phyloP scores from a whole-genome alignment of 228 moss, liverwort and hornwort genomes.

The Sphagnum fallax region DNA sequence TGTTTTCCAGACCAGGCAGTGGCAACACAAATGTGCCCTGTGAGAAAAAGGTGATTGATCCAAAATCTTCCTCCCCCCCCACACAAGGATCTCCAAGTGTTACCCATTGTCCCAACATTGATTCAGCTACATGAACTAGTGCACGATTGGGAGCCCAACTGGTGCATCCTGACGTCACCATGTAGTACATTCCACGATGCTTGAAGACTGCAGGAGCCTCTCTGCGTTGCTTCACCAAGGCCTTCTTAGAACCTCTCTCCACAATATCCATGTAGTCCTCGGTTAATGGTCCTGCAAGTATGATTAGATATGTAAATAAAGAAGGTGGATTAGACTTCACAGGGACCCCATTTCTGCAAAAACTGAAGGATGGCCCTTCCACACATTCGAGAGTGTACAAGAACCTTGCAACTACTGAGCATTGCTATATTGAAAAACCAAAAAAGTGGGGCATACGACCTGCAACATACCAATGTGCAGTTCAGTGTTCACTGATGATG shows the following conservation, averaged over 20 bases:
- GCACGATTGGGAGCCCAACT: conserved; percentile 82
- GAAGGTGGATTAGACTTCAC: neutral
- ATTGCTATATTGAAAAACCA: too few species aligned
- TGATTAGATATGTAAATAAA: neutral
- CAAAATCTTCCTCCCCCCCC: conserved; percentile 70
- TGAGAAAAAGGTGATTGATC: conserved; percentile 75
- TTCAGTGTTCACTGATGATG: conserved; percentile 78
- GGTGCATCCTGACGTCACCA: conserved; percentile 93
- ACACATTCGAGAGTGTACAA: too few species aligned
- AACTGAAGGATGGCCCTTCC: too few species aligned
- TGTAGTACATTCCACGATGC: conserved; percentile 75
- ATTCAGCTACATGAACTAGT: conserved; percentile 80
- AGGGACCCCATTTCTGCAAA: too few species aligned
- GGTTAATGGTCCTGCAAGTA: conserved; percentile 51
- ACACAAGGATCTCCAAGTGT: conserved; percentile 80
- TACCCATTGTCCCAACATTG: conserved; percentile 89
- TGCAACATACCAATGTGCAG: conserved; percentile 67
- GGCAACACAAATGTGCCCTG: conserved; percentile 93
- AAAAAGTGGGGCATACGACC: too few species aligned
- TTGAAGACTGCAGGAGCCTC: conserved; percentile 96
- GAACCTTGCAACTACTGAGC: too few species aligned
- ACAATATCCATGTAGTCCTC: conserved; percentile 78
- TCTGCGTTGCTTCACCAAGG: conserved; percentile 73
- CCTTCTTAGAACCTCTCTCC: conserved; percentile 67
- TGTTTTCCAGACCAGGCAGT: conserved; percentile 65